Base-by-base conservation (phyloP, 371 early-diverging fungal genomes). In the Mortierella sp. region DNA sequence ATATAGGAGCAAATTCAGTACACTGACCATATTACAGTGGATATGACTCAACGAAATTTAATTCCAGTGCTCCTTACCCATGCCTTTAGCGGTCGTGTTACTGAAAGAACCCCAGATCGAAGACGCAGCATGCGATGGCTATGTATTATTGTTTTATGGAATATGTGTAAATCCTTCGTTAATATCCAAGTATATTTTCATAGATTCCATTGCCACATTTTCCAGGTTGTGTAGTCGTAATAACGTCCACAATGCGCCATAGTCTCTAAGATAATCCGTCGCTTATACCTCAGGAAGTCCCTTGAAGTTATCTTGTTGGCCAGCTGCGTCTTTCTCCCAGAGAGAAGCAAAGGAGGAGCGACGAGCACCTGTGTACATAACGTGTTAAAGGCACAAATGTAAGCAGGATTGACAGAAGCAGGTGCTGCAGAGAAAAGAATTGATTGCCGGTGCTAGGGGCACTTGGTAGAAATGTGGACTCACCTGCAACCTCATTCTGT, bases 71-170 rank as follows among this genome's bases (percentile, higher is more conserved):
- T 35, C 53, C 76, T 6, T 73, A 73, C 69, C 70, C 66, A 73
- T 67, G n/a, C 75, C 80, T 35, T 64, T 74, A 42, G 59, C 71
- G 10, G 68, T 53, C 4, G 79, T 67, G 68, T 74, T 80, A 55
- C 80, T 40, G 64, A 83, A 70, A 28, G 77, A 74, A 17, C 83
- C 83, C 83, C 83, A 83, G 57, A 83, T 83, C 32, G 75, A 77
- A 13, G 83, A 73, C 5, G 83, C 70, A 29, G 83, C 69, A 23
- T 73, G 77, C 29, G 77, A 73, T 43, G 77, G 80, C 80, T 80
- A 74, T 28, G 34, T 37, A 29, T 26, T 40, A 37, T n/a, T n/a
- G n/a, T n/a, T n/a, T n/a, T n/a, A n/a, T n/a, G n/a, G n/a, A n/a
- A 42, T 23, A 37, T 26, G 26, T 55, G 42, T 54, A 53, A n/a